These are phyloP conservation scores for Adansonia rubrostipa DNA, from an alignment of 441 rosid species.

Conservation along the genomic window DNA sequence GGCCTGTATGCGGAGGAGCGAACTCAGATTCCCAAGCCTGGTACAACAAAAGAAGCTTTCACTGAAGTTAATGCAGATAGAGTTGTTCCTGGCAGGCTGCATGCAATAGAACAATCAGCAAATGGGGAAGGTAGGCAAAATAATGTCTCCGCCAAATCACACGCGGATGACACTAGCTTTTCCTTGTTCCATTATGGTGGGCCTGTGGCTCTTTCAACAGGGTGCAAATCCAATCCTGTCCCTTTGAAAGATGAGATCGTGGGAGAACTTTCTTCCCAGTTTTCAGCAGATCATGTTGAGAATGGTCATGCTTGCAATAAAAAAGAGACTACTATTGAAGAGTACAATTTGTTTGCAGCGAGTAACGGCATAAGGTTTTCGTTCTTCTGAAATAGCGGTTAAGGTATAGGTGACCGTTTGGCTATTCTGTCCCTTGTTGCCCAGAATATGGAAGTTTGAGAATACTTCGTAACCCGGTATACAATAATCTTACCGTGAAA, in stretches of 20 bases:
- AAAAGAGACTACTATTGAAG: constrained; percentile 60
- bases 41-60: constrained; percentile 31
- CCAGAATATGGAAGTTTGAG: constrained; percentile 46
- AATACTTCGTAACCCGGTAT: constrained; percentile 48
- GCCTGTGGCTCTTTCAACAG: constrained; percentile 70
- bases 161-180: constrained; percentile 50
- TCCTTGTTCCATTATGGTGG: constrained; percentile 92
- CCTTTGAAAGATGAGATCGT: constrained; percentile 46
- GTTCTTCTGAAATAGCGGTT: constrained; percentile 48
- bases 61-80: constrained; percentile 43
- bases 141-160: constrained; percentile 39
- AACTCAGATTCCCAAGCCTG: constrained; percentile 41
- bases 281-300: constrained; percentile 52
- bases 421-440: constrained; percentile 46
- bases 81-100: constrained; percentile 29
- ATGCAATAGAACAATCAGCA: constrained; percentile 35
- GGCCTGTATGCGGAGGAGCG: constrained; percentile 47
- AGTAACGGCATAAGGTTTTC: constrained; percentile 74
- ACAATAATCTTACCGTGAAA: constrained; percentile 47
- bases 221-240: constrained; percentile 47
- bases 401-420: constrained; percentile 32
- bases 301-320: constrained; percentile 50
- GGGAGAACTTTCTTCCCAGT: constrained; percentile 55
- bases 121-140: constrained; percentile 40
- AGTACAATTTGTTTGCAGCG: constrained; percentile 91